Percentiles rank a stretch among this genome's conserved stretches.
Evolutionary conservation across 345 rosid species (phyloP).

Genomic region (Ceriops decandra): DNA sequence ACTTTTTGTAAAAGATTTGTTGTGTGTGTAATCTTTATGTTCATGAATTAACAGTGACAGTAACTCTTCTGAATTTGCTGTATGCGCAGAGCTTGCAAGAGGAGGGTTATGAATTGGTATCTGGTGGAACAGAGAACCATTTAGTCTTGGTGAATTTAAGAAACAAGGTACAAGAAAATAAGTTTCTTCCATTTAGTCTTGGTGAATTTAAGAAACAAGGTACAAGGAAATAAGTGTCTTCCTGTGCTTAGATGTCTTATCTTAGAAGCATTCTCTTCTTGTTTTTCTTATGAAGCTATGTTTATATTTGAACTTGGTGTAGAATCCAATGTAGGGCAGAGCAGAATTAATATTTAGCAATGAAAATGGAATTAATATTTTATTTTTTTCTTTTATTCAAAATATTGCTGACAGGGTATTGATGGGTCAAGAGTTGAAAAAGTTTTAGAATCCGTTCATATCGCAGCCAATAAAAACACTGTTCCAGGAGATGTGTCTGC

Average conservation of each 20-base stretch:
- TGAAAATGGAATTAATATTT: not conserved
- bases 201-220: constrained; percentile 84
- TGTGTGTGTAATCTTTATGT: constrained; percentile 4
- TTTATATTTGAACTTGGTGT: not conserved
- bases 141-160: constrained; percentile 81
- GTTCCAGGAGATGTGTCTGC: constrained; percentile 99
- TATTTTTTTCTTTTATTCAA: not conserved
- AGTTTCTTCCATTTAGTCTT: constrained; percentile 54
- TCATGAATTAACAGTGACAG: constrained; percentile 12
- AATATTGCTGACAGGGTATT: constrained; percentile 47
- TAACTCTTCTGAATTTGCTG: constrained; percentile 4
- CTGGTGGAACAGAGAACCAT: constrained; percentile 97
- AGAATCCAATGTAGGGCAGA: not conserved
- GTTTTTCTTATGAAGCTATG: not conserved
- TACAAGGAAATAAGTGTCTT: constrained; percentile 17
- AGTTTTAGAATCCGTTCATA: constrained; percentile 82
- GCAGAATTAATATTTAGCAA: constrained; percentile 5
- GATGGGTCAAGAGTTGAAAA: constrained; percentile 98
- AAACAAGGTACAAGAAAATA: constrained; percentile 28
- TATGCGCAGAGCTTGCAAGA: constrained; percentile 61
- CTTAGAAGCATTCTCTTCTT: not conserved
- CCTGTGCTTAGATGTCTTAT: not conserved
- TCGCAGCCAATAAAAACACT: constrained; percentile 91
- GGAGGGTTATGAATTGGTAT: constrained; percentile 81
- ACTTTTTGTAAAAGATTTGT: not conserved